phyloP scores from a whole-genome alignment of 106 monocot genomes.

The Dendrobium officinale region DNA sequence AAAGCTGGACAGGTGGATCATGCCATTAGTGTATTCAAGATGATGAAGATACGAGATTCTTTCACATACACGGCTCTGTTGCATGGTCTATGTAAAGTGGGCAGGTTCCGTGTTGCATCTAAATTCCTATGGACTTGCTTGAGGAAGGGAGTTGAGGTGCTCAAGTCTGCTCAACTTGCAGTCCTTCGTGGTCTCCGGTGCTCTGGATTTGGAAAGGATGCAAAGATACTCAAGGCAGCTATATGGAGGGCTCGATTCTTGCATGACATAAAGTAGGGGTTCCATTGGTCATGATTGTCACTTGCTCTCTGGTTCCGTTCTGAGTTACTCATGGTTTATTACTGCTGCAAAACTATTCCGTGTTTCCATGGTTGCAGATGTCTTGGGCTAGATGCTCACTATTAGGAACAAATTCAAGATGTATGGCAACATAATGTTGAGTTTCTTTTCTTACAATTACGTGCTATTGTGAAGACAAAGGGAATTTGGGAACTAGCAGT shows the following conservation, averaged over 20 bases:
- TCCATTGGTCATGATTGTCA: background rate
- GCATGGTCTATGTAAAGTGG: constrained; percentile 51
- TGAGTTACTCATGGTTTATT: background rate
- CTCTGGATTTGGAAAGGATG: constrained; percentile 42
- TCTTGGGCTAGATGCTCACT: background rate
- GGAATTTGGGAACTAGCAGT: background rate
- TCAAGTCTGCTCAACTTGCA: constrained; percentile 38
- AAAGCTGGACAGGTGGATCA: constrained; percentile 42
- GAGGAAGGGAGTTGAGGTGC: constrained; percentile 41
- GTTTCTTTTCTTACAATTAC: background rate
- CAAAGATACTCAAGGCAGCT: constrained; percentile 40
- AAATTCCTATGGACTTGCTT: constrained; percentile 46
- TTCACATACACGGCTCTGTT: constrained; percentile 79
- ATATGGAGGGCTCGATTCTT: constrained; percentile 34
- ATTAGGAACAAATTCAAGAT: background rate
- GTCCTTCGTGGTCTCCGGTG: constrained; percentile 64
- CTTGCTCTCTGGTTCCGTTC: background rate
- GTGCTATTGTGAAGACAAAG: background rate
- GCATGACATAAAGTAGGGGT: constrained; percentile 1
- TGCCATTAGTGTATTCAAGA: constrained; percentile 55
- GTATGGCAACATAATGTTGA: background rate
- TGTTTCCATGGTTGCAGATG: background rate
- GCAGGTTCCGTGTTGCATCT: constrained; percentile 51
- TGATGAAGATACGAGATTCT: constrained; percentile 57
- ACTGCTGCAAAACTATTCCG: background rate